Conservation (phyloP, 306 rosid species). For the Geum urbanum region DNA sequence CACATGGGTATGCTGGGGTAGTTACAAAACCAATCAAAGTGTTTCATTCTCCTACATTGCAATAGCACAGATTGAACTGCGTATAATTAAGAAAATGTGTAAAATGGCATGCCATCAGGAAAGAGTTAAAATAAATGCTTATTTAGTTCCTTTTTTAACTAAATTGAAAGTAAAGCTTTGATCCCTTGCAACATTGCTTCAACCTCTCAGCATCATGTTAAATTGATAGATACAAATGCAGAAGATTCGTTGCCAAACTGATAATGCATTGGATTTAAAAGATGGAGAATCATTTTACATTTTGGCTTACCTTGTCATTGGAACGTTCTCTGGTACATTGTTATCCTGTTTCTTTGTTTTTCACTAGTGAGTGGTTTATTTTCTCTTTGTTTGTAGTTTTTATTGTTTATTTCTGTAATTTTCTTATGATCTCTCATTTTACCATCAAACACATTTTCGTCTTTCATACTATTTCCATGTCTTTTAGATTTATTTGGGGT, state of each 20-base stretch:
- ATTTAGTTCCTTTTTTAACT: neutral
- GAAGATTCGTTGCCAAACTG: neutral
- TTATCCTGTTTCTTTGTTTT: neutral
- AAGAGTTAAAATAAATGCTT: neutral
- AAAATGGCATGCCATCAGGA: neutral
- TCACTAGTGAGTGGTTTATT: neutral
- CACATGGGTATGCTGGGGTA: neutral
- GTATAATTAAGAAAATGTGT: neutral
- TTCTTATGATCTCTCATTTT: neutral
- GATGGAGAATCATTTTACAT: too few species aligned
- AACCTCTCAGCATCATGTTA: neutral
- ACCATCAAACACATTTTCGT: neutral
- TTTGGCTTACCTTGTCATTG: too few species aligned
- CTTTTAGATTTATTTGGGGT: neutral
- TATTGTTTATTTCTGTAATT: neutral
- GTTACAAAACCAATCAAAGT: neutral
- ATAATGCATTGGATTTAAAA: neutral
- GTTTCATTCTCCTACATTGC: neutral
- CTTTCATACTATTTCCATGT: neutral
- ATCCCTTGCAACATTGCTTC: neutral
- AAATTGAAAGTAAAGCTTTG: neutral
- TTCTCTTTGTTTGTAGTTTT: neutral
- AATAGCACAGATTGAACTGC: neutral
- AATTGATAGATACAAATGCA: neutral
- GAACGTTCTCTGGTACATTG: neutral